Evolutionary conservation across 225 moss, liverwort and hornwort species (phyloP).

Genomic region (Thuidium tamariscinum): DNA sequence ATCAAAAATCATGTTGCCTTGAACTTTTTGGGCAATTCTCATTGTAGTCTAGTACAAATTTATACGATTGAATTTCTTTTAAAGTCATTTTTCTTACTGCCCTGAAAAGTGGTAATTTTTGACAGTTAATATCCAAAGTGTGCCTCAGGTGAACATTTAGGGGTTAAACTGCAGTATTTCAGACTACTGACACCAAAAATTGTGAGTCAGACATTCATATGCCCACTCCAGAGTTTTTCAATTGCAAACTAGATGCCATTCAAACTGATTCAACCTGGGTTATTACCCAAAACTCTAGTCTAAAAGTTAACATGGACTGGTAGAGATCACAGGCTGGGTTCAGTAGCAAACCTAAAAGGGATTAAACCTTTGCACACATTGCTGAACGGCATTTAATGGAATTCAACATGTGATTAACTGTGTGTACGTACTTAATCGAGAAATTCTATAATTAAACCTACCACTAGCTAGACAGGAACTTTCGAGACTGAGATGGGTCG

Average conservation of each 20-base stretch:
- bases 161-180: not conserved
- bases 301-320: not conserved
- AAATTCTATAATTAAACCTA: not conserved
- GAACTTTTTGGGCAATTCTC: rapidly evolving
- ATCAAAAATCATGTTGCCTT: rapidly evolving
- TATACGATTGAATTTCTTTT: too few species aligned
- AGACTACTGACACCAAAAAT: not conserved
- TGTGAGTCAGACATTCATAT: too few species aligned
- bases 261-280: too few species aligned
- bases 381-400: not conserved
- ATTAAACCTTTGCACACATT: not conserved
- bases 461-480: too few species aligned
- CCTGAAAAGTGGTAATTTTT: too few species aligned
- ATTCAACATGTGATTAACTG: not conserved
- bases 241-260: not conserved
- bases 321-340: not conserved
- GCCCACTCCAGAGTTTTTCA: not conserved
- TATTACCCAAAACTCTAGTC: not conserved
- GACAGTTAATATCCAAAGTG: too few species aligned
- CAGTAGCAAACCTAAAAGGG: too few species aligned
- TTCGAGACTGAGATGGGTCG: not conserved
- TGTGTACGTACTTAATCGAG: not conserved
- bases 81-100: too few species aligned
- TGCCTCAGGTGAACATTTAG: too few species aligned
- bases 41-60: too few species aligned